Percentiles rank a stretch among this genome's conserved stretches.
Evolutionary conservation across 208 protist genomes (phyloP).

Genomic region (Leishmania tropica): DNA sequence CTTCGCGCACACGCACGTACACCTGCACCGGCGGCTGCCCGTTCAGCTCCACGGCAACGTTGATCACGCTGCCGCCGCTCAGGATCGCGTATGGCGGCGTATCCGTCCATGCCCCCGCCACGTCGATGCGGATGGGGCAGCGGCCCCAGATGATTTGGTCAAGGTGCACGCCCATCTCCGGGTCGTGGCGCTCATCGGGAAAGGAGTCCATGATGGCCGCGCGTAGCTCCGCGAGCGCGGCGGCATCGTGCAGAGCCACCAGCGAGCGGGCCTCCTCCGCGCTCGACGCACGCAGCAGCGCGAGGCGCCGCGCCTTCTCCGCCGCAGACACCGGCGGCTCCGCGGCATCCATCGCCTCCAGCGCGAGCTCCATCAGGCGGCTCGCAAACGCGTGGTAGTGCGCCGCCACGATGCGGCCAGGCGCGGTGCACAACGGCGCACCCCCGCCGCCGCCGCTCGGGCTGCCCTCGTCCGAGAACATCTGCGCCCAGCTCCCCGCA

Average conservation of each 20-base stretch:
- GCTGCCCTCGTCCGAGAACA: neutral
- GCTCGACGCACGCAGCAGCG: conserved; percentile 11
- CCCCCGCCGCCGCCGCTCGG: neutral
- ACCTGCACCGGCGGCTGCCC: conserved; percentile 54
- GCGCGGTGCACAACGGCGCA: conserved; percentile 17
- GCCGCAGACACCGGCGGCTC: neutral
- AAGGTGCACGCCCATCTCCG: conserved; percentile 30
- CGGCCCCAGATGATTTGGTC: conserved; percentile 59
- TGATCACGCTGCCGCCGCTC: conserved; percentile 61
- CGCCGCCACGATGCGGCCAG: conserved; percentile 21
- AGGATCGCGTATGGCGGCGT: conserved; percentile 64
- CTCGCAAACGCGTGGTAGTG: conserved; percentile 36
- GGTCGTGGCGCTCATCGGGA: conserved; percentile 22
- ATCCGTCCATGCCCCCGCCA: conserved; percentile 71
- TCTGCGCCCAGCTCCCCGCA: neutral
- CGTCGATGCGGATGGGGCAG: conserved; percentile 56
- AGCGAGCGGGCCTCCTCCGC: conserved; percentile 7
- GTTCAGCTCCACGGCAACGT: conserved; percentile 61
- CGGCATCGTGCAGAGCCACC: conserved; percentile 18
- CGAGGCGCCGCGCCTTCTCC: conserved; percentile 9
- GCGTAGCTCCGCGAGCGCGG: conserved; percentile 30
- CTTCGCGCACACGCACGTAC: conserved; percentile 36
- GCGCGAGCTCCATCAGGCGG: conserved; percentile 26
- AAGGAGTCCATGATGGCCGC: conserved; percentile 23
- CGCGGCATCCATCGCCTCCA: conserved; percentile 13